Evolutionary conservation across 176 grass and related monocot species (phyloP), one percentile per base, ranked within the genome.

Genomic region (Avena atlantica): DNA sequence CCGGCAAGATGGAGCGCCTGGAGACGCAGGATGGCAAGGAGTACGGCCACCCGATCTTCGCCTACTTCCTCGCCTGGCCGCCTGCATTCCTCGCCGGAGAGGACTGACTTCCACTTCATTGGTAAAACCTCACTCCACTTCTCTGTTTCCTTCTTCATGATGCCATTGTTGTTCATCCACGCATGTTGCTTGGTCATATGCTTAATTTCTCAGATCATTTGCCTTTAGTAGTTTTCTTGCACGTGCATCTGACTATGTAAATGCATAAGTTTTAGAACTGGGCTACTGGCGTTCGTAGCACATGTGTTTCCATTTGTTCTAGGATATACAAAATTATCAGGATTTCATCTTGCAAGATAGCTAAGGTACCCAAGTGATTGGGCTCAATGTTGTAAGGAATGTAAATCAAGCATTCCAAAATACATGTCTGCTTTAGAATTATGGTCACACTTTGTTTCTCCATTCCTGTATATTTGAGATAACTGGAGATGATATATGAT

Each of bases 21-120:
- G 5, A 15, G 70, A 84, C 40, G 14, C 10, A 63, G 20, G 37
- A 75, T 63, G 82, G 70, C 42, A 24, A 25, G 55, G 70, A 84
- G 56, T 75, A 62, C 5, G 72, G 72, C 2, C 72, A 75, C 72
- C 72, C 72, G 1, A 75, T 75, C 72, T 51, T 0, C 6, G 72
- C 72, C 72, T 75, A 75, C 72, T 75, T 51, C 45, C 72, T 9
- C 21, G 21, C 72, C 21, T 75, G 45, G 72, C 72, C 72, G n/a
- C 72, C 72, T 8, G 72, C 72, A 0, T 75, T 75, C 72, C 72
- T 75, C 45, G 47, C 72, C 51, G 21, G 21, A 27, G 47, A 74
- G 21, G 15, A 25, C 45, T 27, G n/a, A 51, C n/a, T 15, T 50
- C 6, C 42, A n/a, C 4, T 21, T 48, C 7, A 74, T 50, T 16